Evolutionary conservation across 1,139 yeast genomes (phyloP), one percentile per base, ranked within the genome.

Genomic region (Blastobotrys apis): DNA sequence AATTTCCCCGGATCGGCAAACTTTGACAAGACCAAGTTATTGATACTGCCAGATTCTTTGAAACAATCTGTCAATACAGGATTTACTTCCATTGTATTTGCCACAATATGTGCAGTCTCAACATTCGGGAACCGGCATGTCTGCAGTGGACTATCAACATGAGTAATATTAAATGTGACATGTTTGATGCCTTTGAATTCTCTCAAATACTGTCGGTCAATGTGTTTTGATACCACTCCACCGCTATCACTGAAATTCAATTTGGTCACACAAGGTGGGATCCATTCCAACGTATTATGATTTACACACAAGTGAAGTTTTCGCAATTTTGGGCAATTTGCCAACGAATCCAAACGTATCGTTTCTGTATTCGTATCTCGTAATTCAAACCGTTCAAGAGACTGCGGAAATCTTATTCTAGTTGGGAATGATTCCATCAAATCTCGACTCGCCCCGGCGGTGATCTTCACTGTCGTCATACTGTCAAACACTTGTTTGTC

Each of bases 321-420:
- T 15, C 30, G 17, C 20, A 38, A 22, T 17, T 31, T 15, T 16
- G 3, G 8, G 35, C 35, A 30, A 10, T 4, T 13, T 3, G 6
- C 13, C 8, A 31, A 16, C 3, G 35, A 20, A 31, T 16, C 29
- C 8, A 30, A 12, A 13, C 10, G 12, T 15, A 29, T 30, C 29
- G 3, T 13, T 17, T 37, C 29, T 12, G n/a, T 19, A 12, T 30
- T 33, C 17, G 16, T 38, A 31, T 38, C 41, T 3, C 10, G 23
- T 15, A 38, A 30, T 9, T 30, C 41, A 21, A 38, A 38, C 35
- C 23, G 30, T 12, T 38, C 41, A 5, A 38, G 21, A 20, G n/a
- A 8, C 3, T 4, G 4, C 4, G 41, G 41, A n/a, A 38, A 20
- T 12, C 10, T n/a, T 13, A 6, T 15, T 9, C 26, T 13, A 5